Evolutionary conservation across 169 alveolate species (phyloP).

Genomic region (Amoebophrya sp.): DNA sequence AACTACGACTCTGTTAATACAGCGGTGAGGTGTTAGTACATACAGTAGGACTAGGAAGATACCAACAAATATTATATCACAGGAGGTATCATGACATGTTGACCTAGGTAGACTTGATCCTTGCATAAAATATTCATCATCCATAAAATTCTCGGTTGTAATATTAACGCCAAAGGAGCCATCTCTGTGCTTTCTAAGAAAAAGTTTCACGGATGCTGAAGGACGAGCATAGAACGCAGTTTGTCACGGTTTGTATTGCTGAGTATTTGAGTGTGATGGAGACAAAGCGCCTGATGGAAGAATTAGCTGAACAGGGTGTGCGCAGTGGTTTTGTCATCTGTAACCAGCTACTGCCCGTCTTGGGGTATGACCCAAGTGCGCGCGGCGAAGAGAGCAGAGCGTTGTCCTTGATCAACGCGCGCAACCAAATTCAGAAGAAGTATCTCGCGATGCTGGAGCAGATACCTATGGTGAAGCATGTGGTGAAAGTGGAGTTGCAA

Average conservation of each 20-base stretch:
- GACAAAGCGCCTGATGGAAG: slow-evolving; percentile 75
- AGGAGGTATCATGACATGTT: too few species aligned
- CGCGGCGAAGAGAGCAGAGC: not conserved
- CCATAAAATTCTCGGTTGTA: too few species aligned
- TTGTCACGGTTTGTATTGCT: slow-evolving; percentile 85
- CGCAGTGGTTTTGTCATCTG: not conserved
- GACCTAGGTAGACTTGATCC: too few species aligned
- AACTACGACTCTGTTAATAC: too few species aligned
- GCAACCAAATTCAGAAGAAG: slow-evolving; percentile 35
- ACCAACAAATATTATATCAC: too few species aligned
- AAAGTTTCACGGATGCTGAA: slow-evolving; percentile 48
- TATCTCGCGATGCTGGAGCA: slow-evolving; percentile 1
- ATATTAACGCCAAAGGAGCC: too few species aligned
- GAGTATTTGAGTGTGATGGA: slow-evolving; percentile 82
- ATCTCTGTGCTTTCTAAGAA: too few species aligned
- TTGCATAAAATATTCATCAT: too few species aligned
- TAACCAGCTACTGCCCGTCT: slow-evolving; percentile 14
- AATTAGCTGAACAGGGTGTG: not conserved
- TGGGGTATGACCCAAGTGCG: not conserved
- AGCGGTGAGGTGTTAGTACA: too few species aligned
- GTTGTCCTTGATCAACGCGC: not conserved
- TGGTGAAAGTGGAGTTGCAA: not conserved
- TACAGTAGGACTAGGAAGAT: too few species aligned
- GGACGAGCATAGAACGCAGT: slow-evolving; percentile 66
- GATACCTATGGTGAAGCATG: not conserved